These are phyloP conservation scores for Cyberlindnera sargentensis DNA, from an alignment of 805 yeast species.

Conservation along the genomic window DNA sequence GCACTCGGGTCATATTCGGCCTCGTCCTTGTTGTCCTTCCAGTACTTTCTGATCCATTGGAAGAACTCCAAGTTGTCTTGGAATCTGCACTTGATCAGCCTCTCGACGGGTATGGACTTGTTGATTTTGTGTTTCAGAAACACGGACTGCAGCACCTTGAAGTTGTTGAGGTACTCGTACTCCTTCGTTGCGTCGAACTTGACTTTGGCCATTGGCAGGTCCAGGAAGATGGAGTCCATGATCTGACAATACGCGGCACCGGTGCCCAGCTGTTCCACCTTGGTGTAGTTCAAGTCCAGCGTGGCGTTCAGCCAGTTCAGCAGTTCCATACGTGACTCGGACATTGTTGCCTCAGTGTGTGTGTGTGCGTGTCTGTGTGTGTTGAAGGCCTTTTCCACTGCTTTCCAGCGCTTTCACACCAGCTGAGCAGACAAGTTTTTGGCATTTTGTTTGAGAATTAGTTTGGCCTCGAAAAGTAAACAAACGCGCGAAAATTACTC, in stretches of 20 bases:
- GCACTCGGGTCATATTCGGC: conserved; percentile 63
- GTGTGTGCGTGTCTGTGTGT: not conserved
- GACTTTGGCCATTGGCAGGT: conserved; percentile 74
- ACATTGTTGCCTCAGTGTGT: conserved; percentile 3
- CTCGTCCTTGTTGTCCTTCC: conserved; percentile 72
- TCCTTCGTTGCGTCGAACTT: conserved; percentile 64
- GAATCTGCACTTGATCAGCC: conserved; percentile 75
- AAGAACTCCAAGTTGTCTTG: conserved; percentile 92
- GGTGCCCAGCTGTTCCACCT: conserved; percentile 89
- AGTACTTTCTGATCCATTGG: conserved; percentile 83
- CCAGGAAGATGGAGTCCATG: conserved; percentile 77
- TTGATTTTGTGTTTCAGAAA: conserved; percentile 66
- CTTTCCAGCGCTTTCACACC: not conserved
- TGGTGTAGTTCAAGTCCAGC: conserved; percentile 55
- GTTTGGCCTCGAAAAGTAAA: conserved; percentile 3
- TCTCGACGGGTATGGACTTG: conserved; percentile 73
- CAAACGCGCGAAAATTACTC: conserved; percentile 3
- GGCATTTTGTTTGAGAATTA: not conserved
- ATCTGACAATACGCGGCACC: conserved; percentile 96
- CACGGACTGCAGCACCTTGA: conserved; percentile 79
- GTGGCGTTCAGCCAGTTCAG: conserved; percentile 79
- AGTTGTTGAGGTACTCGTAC: conserved; percentile 72
- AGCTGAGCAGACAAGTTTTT: not conserved
- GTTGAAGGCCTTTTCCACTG: not conserved
- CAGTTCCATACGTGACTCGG: conserved; percentile 76